phyloP scores from a whole-genome alignment of 2,329 filamentous ascomycete genomes.

The Ophiognomonia clavigignenti-juglandacearum region DNA sequence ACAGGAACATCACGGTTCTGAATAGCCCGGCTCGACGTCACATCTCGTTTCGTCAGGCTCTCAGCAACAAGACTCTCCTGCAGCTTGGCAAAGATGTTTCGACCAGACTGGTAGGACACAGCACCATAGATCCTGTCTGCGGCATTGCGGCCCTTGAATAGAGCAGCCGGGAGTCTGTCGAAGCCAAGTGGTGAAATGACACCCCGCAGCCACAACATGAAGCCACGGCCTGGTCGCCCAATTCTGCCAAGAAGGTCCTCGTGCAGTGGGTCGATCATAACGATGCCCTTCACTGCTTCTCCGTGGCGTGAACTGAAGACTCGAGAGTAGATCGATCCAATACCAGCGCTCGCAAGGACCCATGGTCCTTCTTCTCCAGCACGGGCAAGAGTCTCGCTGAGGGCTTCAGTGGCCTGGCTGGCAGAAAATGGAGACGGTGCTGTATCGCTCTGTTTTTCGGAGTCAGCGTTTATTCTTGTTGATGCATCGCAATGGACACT shows the following conservation, averaged over 20 bases:
- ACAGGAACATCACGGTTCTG: constrained; percentile 72
- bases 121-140: constrained; percentile 83
- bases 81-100: constrained; percentile 82
- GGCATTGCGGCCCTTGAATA: constrained; percentile 75
- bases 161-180: constrained; percentile 70
- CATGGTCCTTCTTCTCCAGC: constrained; percentile 83
- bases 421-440: constrained; percentile 90
- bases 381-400: constrained; percentile 78
- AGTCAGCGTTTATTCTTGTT: constrained; percentile 1
- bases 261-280: constrained; percentile 85
- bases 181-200: constrained; percentile 83
- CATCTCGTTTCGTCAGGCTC: constrained; percentile 79
- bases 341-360: constrained; percentile 79
- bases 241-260: constrained; percentile 74
- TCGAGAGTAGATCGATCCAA: constrained; percentile 83
- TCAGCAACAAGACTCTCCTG: constrained; percentile 89
- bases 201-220: constrained; percentile 81
- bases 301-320: constrained; percentile 86
- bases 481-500: constrained; percentile 20
- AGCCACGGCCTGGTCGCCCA: constrained; percentile 65
- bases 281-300: constrained; percentile 67
- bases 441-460: constrained; percentile 59
- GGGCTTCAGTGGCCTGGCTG: constrained; percentile 83
- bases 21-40: constrained; percentile 72
- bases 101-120: constrained; percentile 72